Evolutionary conservation across 2,329 filamentous ascomycete genomes (phyloP).

Genomic region (Cladosporium halotolerans): DNA sequence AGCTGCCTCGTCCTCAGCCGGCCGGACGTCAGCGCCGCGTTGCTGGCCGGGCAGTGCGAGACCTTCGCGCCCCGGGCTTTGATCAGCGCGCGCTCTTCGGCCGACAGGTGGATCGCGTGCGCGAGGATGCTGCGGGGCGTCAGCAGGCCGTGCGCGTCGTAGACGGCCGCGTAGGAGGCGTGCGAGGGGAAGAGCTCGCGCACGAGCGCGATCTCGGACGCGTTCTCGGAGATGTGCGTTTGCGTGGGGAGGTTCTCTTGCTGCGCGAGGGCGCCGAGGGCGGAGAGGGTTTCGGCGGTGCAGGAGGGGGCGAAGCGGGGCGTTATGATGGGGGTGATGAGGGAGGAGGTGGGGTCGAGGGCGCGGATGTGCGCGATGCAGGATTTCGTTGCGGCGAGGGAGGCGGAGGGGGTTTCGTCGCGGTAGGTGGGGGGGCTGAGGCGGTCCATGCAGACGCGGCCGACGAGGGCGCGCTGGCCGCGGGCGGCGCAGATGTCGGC

Average conservation of each 20-base stretch:
- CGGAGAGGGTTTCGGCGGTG: constrained; percentile 48
- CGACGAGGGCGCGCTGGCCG: constrained; percentile 86
- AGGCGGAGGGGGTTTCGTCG: constrained; percentile 59
- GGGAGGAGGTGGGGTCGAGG: constrained; percentile 58
- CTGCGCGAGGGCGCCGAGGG: constrained; percentile 58
- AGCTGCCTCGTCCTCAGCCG: constrained; percentile 68
- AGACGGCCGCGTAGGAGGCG: constrained; percentile 66
- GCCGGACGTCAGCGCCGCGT: constrained; percentile 75
- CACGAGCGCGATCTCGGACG: constrained; percentile 66
- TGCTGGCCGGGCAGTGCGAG: constrained; percentile 81
- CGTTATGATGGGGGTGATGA: constrained; percentile 77
- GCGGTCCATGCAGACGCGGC: constrained; percentile 91
- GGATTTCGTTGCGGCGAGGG: constrained; percentile 47
- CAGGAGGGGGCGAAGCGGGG: constrained; percentile 57
- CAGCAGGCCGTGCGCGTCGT: constrained; percentile 66
- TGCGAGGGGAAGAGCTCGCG: constrained; percentile 59
- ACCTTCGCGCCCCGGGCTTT: constrained; percentile 58
- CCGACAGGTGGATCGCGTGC: constrained; percentile 71
- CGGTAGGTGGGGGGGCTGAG: constrained; percentile 71
- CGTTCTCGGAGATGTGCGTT: constrained; percentile 86
- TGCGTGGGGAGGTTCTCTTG: constrained; percentile 65
- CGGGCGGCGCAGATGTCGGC: constrained; percentile 70
- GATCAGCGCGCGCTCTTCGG: constrained; percentile 61
- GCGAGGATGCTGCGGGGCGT: constrained; percentile 71
- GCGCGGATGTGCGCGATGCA: constrained; percentile 52